Conservation (phyloP, 768 basidiomycete species). For the Auricularia sp. region DNA sequence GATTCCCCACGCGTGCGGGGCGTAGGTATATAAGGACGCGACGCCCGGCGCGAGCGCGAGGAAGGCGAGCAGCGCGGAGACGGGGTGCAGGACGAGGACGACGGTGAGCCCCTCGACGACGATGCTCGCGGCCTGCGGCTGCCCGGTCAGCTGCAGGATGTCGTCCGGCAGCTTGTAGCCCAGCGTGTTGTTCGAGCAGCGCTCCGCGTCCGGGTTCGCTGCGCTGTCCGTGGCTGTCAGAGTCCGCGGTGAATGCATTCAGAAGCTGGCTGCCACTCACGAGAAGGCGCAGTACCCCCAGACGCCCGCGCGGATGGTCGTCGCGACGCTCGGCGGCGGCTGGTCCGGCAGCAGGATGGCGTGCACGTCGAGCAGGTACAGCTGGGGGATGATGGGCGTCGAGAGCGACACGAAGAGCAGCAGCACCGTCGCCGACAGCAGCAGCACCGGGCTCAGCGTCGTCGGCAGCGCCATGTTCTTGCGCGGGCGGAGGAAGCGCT, state of each 20-base stretch:
- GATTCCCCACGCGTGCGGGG: conserved; percentile 23
- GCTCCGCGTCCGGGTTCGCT: conserved; percentile 31
- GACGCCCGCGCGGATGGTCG: conserved; percentile 62
- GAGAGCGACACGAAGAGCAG: conserved; percentile 69
- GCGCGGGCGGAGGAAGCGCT: neutral
- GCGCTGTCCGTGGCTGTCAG: neutral
- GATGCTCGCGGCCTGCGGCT: conserved; percentile 27
- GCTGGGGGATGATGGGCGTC: conserved; percentile 58
- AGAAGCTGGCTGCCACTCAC: conserved; percentile 8
- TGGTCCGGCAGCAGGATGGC: conserved; percentile 19
- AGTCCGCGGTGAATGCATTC: too few relatives aligned
- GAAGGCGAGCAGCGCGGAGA: conserved; percentile 51
- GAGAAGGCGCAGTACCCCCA: conserved; percentile 77
- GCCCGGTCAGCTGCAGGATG: conserved; percentile 34
- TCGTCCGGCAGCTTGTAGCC: conserved; percentile 52
- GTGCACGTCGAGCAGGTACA: conserved; percentile 48
- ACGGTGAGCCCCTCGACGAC: conserved; percentile 36
- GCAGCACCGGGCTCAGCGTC: conserved; percentile 34
- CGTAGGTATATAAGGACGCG: conserved; percentile 31
- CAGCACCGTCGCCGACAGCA: conserved; percentile 57
- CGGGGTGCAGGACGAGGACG: conserved; percentile 60
- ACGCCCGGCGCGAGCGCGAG: conserved; percentile 35
- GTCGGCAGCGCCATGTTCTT: neutral
- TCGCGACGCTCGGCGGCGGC: conserved; percentile 43
- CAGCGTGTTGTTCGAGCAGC: conserved; percentile 54